Base-by-base conservation (phyloP, 768 basidiomycete genomes). In the Tricholoma flavovirens region DNA sequence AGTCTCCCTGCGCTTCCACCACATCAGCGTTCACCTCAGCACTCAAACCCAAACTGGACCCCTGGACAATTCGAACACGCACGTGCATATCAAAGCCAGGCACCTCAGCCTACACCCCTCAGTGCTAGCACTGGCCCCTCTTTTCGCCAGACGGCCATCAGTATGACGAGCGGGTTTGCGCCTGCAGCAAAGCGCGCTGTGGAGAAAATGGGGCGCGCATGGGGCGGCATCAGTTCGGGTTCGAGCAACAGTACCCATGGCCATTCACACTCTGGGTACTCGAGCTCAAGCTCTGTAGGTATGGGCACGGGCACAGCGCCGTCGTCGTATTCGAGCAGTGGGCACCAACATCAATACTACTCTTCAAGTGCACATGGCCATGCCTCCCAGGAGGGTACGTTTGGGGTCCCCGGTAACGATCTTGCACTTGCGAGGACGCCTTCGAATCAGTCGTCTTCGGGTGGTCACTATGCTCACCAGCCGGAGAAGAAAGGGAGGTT, bases 101-200 rank as follows among this genome's bases (percentile, higher is more conserved):
- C 51, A 14, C 43, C 53, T 6, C 40, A 42, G 6, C 43, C 48
- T 17, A 4, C 33, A 40, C 35, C 17, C 57, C 53, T n/a, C 54
- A 43, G 15, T 40, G 53, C 8, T 65, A 62, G 62, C 67, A 56
- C 58, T 67, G 61, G 64, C 71, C 56, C 52, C 3, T 71, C 74
- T 24, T 71, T 79, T 58, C 66, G 86, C 19, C 85, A 83, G 63
- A 83, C 86, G n/a, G 80, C 88, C 15, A 78, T 90, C 59, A 89
- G 87, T 62, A 83, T 90, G 73, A 81, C 86, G 2, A 78, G 77
- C 36, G 78, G 83, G 40, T 76, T 88, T 49, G 83, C 83, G 2
- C 86, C 87, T 24, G 86, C 84, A 19, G 86, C 88, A 9, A 86
- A 84, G 64, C 80, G 86, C 55, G 88, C 90, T 3, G 87, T 88